Evolutionary conservation across 1,139 yeast species (phyloP).

Genomic region (Blastobotrys elegans): DNA sequence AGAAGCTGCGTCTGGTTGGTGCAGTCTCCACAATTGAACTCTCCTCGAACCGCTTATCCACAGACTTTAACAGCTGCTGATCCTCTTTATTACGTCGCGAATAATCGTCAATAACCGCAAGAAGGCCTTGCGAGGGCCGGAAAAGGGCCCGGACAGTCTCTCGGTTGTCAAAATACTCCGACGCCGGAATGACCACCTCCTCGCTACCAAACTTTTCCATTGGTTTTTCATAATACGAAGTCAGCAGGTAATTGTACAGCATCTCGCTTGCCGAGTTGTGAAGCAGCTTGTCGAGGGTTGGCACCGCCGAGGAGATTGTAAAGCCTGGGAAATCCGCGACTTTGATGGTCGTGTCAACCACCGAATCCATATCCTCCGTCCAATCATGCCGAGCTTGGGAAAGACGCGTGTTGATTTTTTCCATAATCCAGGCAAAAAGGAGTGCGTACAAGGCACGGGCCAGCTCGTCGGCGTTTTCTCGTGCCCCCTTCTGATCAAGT

Average conservation of each 20-base stretch:
- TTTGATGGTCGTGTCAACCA: conserved; percentile 36
- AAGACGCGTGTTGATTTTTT: conserved; percentile 34
- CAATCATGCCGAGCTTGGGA: conserved; percentile 30
- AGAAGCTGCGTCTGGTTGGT: conserved; percentile 30
- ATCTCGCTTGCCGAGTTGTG: conserved; percentile 42
- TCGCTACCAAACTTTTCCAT: conserved; percentile 37
- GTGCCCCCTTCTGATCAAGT: conserved; percentile 39
- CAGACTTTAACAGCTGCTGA: conserved; percentile 30
- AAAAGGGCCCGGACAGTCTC: conserved; percentile 37
- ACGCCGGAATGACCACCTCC: conserved; percentile 36
- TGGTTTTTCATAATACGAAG: conserved; percentile 36
- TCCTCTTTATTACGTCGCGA: conserved; percentile 37
- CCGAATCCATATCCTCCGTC: conserved; percentile 26
- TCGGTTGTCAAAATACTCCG: conserved; percentile 39
- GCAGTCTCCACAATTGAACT: conserved; percentile 30
- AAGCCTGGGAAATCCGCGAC: conserved; percentile 42
- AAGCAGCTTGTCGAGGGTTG: conserved; percentile 37
- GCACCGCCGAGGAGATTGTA: conserved; percentile 33
- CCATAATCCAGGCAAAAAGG: conserved; percentile 39
- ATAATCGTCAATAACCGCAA: conserved; percentile 38
- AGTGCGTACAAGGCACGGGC: conserved; percentile 40
- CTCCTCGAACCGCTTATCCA: conserved; percentile 34
- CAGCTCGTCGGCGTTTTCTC: conserved; percentile 40
- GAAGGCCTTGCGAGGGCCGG: conserved; percentile 35
- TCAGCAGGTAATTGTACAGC: conserved; percentile 36